Evolutionary conservation across 208 protist species (phyloP).

Genomic region (Novymonas esmeraldas): DNA sequence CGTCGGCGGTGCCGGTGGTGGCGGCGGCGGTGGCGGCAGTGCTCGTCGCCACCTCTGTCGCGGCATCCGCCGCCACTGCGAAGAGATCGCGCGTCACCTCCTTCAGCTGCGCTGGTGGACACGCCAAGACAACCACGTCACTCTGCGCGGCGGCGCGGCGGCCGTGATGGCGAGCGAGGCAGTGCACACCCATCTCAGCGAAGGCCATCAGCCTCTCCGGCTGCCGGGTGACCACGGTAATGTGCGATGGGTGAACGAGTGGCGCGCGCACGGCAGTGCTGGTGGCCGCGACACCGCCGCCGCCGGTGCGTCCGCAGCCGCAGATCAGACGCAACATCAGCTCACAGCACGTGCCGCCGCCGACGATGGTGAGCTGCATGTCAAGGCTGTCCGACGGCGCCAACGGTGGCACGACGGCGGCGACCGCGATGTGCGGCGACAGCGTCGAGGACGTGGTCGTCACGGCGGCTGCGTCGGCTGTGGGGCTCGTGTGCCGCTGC

Average conservation of each 20-base stretch:
- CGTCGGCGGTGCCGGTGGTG: neutral
- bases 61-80: slow-evolving; percentile 1
- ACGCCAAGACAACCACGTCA: slow-evolving; percentile 71
- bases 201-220: slow-evolving; percentile 46
- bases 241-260: slow-evolving; percentile 70
- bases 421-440: neutral
- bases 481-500: slow-evolving; percentile 26
- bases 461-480: neutral
- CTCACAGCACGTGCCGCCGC: slow-evolving; percentile 62
- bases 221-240: slow-evolving; percentile 82
- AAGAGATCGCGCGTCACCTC: slow-evolving; percentile 57
- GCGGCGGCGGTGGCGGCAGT: neutral
- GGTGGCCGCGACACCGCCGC: neutral
- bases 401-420: slow-evolving; percentile 20
- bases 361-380: slow-evolving; percentile 57
- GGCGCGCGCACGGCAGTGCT: neutral
- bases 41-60: slow-evolving; percentile 7
- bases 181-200: slow-evolving; percentile 57
- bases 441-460: neutral
- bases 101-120: slow-evolving; percentile 57
- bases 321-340: slow-evolving; percentile 17
- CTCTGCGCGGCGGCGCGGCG: slow-evolving; percentile 37
- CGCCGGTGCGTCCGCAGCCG: neutral
- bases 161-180: slow-evolving; percentile 45
- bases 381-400: slow-evolving; percentile 47